These are phyloP conservation scores for Cladorrhinum sp. DNA, from an alignment of 2,329 filamentous ascomycete species.

Conservation along the genomic window DNA sequence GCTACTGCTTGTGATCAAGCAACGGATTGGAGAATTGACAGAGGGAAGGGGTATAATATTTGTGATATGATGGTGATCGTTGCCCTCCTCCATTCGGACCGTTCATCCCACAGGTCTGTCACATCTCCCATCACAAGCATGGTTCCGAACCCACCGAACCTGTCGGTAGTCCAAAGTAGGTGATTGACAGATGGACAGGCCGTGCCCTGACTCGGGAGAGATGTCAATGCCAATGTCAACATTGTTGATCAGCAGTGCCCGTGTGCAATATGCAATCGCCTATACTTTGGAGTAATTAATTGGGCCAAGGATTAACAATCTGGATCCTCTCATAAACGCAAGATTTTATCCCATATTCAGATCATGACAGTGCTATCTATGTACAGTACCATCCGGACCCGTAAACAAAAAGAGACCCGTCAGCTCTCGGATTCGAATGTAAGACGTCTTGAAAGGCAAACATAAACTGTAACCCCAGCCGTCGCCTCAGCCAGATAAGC, in stretches of 20 bases:
- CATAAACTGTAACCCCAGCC: not conserved
- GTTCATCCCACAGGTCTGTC: constrained; percentile 1
- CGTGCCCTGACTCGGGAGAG: not conserved
- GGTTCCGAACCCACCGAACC: not conserved
- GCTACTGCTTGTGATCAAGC: not conserved
- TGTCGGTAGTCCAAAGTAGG: no score
- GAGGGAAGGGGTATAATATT: not conserved
- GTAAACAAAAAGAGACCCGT: not conserved
- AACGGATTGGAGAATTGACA: not conserved
- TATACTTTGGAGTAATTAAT: not conserved
- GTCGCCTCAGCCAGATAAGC: not conserved
- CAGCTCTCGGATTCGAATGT: not conserved
- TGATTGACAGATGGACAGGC: not conserved
- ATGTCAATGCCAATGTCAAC: constrained; percentile 6
- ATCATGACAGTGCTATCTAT: no score
- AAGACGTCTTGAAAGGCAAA: not conserved
- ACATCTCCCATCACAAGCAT: constrained; percentile 9
- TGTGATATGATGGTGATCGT: not conserved
- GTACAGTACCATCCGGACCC: no score
- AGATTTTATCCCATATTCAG: no score
- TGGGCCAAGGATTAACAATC: not conserved
- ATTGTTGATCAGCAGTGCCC: not conserved
- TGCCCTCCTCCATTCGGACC: constrained; percentile 10
- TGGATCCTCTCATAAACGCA: no score
- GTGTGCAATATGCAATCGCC: constrained; percentile 9